Evolutionary conservation across 108 stramenopile genomes (phyloP).

Genomic region (Cyclotella choctawhatcheeana): DNA sequence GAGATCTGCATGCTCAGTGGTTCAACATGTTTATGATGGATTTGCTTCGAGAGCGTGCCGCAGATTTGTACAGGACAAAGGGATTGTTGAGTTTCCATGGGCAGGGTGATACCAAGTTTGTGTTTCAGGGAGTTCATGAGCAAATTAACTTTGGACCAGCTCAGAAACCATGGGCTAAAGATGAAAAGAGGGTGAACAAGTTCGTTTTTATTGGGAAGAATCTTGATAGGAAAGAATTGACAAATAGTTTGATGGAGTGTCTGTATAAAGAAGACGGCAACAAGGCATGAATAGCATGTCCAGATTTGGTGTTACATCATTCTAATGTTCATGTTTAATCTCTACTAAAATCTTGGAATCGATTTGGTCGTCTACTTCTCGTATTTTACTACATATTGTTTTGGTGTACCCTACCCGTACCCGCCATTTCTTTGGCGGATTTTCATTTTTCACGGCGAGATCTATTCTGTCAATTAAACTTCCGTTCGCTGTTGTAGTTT

Average conservation of each 20-base stretch:
- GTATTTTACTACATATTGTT: too few species aligned
- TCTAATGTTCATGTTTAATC: too few species aligned
- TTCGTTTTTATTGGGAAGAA: slow-evolving; percentile 97
- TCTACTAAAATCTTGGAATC: too few species aligned
- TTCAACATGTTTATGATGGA: slow-evolving; percentile 99
- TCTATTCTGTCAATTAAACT: too few species aligned
- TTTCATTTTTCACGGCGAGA: too few species aligned
- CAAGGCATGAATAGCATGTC: not conserved
- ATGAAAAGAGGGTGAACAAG: slow-evolving; percentile 84
- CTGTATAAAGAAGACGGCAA: slow-evolving; percentile 82
- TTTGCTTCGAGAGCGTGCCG: slow-evolving; percentile 87
- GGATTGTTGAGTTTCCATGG: slow-evolving; percentile 93
- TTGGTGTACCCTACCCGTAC: too few species aligned
- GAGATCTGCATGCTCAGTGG: slow-evolving; percentile 90
- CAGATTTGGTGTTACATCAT: too few species aligned
- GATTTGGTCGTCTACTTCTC: too few species aligned
- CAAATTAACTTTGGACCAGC: slow-evolving; percentile 97
- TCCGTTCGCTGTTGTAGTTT: too few species aligned
- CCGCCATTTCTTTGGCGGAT: too few species aligned
- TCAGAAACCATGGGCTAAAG: slow-evolving; percentile 83
- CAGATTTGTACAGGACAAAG: slow-evolving; percentile 94
- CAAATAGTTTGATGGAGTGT: slow-evolving; percentile 89
- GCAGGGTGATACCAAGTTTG: slow-evolving; percentile 94
- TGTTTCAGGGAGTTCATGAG: slow-evolving; percentile 98
- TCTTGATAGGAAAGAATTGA: slow-evolving; percentile 84